Evolutionary conservation across 2,329 filamentous ascomycete genomes (phyloP).

Genomic region (Cladosporium cucumerinum): DNA sequence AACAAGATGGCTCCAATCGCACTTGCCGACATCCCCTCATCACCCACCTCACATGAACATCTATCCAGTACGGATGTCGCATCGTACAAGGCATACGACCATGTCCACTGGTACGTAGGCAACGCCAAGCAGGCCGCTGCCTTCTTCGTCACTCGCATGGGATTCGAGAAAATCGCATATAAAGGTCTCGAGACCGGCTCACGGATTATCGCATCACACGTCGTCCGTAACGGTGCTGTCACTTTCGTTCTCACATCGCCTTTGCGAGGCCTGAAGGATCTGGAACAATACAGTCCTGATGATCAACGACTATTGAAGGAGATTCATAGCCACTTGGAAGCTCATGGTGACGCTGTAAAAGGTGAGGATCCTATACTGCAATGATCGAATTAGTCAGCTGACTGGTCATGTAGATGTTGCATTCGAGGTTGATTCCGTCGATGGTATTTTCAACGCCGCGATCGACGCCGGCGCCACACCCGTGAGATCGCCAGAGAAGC

Average conservation of each 20-base stretch:
- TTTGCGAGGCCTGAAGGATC: background rate
- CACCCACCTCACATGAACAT: background rate
- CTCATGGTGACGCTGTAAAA: slow-evolving; percentile 46
- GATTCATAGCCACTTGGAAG: background rate
- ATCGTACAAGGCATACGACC: slow-evolving; percentile 78
- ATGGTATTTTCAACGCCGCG: slow-evolving; percentile 72
- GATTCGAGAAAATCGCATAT: slow-evolving; percentile 79
- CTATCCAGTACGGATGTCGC: background rate
- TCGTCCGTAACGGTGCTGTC: background rate
- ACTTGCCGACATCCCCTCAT: background rate
- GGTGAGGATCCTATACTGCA: background rate
- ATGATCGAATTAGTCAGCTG: background rate
- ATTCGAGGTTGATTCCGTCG: slow-evolving; percentile 88
- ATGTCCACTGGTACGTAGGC: slow-evolving; percentile 93
- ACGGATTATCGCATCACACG: background rate
- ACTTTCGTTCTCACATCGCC: background rate
- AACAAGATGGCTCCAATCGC: background rate
- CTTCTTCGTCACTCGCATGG: slow-evolving; percentile 85
- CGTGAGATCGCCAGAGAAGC: slow-evolving; percentile 58
- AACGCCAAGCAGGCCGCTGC: slow-evolving; percentile 93
- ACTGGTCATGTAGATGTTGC: slow-evolving; percentile 73
- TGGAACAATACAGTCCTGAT: background rate
- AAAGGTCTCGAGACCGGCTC: slow-evolving; percentile 68
- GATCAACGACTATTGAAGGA: background rate
- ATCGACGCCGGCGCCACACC: slow-evolving; percentile 61